Evolutionary conservation across 2,329 filamentous ascomycete genomes (phyloP).

Genomic region (Chalaropsis ovoidea): DNA sequence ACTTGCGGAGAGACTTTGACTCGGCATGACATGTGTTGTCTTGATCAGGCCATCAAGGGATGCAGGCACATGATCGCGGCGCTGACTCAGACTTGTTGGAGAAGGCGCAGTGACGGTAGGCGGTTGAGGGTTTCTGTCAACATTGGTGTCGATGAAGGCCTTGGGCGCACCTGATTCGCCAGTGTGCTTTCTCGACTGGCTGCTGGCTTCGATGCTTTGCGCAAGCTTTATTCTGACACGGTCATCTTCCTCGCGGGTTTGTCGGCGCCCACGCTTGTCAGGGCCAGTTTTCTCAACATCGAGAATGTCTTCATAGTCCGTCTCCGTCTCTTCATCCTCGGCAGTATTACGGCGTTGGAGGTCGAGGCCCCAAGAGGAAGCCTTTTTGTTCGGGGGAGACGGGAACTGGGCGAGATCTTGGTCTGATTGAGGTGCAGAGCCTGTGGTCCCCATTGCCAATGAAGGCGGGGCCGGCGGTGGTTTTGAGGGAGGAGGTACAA

Average conservation of each 20-base stretch:
- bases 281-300: constrained; percentile 56
- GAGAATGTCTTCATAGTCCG: constrained; percentile 71
- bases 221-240: constrained; percentile 57
- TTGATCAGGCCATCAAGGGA: constrained; percentile 46
- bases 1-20: constrained; percentile 20
- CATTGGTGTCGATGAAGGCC: constrained; percentile 18
- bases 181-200: constrained; percentile 63
- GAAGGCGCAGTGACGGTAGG: constrained; percentile 28
- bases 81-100: constrained; percentile 35
- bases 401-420: constrained; percentile 44
- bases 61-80: constrained; percentile 36
- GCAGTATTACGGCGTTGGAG: constrained; percentile 18
- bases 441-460: constrained; percentile 33
- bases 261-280: constrained; percentile 61
- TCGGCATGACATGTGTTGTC: constrained; percentile 30
- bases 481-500: constrained; percentile 44
- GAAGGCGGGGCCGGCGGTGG: constrained; percentile 37
- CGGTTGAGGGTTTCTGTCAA: constrained; percentile 19
- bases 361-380: constrained; percentile 29
- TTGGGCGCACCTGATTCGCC: constrained; percentile 31
- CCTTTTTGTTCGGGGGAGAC: constrained; percentile 57
- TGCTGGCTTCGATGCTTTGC: constrained; percentile 60
- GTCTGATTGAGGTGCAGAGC: constrained; percentile 39
- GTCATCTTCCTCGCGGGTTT: constrained; percentile 82
- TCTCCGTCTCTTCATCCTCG: constrained; percentile 60